Base-by-base conservation (phyloP, 2,329 filamentous ascomycete species). In the Gliomastix tumulicola region DNA sequence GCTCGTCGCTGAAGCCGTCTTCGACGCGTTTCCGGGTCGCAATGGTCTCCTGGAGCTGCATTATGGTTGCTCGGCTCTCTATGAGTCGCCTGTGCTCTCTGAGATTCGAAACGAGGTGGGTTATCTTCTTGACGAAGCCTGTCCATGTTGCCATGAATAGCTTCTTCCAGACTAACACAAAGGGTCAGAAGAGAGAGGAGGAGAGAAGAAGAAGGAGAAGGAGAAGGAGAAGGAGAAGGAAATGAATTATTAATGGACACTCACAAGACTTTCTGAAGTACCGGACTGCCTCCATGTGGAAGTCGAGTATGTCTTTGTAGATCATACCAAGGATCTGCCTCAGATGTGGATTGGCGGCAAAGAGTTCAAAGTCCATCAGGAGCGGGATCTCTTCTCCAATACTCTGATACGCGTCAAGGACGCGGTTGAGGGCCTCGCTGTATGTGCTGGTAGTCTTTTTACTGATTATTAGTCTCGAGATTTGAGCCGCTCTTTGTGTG, bases 351-450 rank as follows among this genome's bases (percentile, higher is more conserved):
- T 35, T 15, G 11, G 34, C 13, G 9, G 13, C 34, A n/a, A 27
- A 30, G 11, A 30, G n/a, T 17, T 27, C 21, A 30, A 16, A 35
- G 34, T 30, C 34, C n/a, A 6, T 15, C 21, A 35, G 18, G 6
- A 35, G 13, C 11, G 34, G 34, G 10, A 35, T 35, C 11, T 35
- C 21, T 17, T 35, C 34, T 15, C 23, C 34, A 12, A 35, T 30
- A 18, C 19, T 10, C 18, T 35, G 21, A n/a, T 35, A 35, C 3
- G 34, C 34, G 23, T 35, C 34, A 5, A 35, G 22, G 10, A 35
- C n/a, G 2, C 21, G 10, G 22, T 35, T 30, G 21, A 35, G n/a
- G 16, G 22, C 21, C 21, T 35, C 34, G 3, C 13, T 6, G n/a
- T 30, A 20, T 21, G n/a, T 27, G 23, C 23, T 35, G 11, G 34